Conservation (phyloP, 1,284 basidiomycete genomes). For the Malassezia sympodialis region DNA sequence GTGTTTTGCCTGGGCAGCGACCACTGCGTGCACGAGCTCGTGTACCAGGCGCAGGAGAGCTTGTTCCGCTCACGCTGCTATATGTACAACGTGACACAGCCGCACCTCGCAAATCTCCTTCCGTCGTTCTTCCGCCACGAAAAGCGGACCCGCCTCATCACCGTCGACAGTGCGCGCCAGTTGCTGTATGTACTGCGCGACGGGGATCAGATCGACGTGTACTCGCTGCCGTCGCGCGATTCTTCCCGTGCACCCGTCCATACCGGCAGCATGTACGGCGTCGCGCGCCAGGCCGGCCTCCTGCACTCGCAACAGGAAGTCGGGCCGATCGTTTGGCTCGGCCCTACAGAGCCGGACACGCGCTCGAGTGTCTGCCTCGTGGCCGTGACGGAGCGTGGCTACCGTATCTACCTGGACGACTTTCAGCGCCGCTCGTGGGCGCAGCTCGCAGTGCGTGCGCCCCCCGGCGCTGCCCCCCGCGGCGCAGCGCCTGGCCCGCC, state of each 20-base stretch:
- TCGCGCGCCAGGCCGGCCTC: slow-evolving; percentile 37
- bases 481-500: not conserved
- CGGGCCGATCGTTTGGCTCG: slow-evolving; percentile 36
- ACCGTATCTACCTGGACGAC: slow-evolving; percentile 42
- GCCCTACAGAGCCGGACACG: slow-evolving; percentile 24
- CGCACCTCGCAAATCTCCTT: slow-evolving; percentile 41
- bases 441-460: slow-evolving; percentile 16
- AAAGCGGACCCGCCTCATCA: slow-evolving; percentile 49
- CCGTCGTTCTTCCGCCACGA: slow-evolving; percentile 53
- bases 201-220: slow-evolving; percentile 40
- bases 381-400: slow-evolving; percentile 42
- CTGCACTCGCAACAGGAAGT: slow-evolving; percentile 35
- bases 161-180: slow-evolving; percentile 34
- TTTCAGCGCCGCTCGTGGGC: slow-evolving; percentile 29
- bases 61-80: slow-evolving; percentile 76
- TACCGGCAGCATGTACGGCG: slow-evolving; percentile 34
- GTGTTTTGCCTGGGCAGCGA: slow-evolving; percentile 83
- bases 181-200: slow-evolving; percentile 40
- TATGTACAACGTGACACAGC: slow-evolving; percentile 61
- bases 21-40: slow-evolving; percentile 80
- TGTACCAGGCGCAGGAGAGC: slow-evolving; percentile 79
- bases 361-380: slow-evolving; percentile 31
- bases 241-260: slow-evolving; percentile 32
- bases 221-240: slow-evolving; percentile 29
- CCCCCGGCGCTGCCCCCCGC: slow-evolving; percentile 2